Conservation (phyloP, 345 rosid genomes). For the Pelargonium nanum region DNA sequence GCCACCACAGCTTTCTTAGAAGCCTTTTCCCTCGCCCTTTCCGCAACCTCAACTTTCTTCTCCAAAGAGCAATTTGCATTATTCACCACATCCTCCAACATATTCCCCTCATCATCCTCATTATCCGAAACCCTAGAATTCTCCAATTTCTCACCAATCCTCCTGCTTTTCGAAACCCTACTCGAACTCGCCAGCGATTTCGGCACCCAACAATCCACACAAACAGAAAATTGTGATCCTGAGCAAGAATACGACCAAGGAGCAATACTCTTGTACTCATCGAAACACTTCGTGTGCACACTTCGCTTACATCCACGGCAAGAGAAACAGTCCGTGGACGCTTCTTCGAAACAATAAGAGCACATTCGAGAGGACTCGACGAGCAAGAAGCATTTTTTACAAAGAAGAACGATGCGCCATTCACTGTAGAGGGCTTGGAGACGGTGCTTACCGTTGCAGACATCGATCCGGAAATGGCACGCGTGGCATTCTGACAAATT, state of each 20-base stretch:
- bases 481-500: slow-evolving; percentile 47
- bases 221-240: slow-evolving; percentile 23
- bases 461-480: slow-evolving; percentile 37
- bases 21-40: slow-evolving; percentile 21
- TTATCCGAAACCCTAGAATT: slow-evolving; percentile 10
- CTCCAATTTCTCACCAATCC: slow-evolving; percentile 2
- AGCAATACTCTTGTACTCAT: slow-evolving; percentile 13
- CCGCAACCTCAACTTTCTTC: slow-evolving; percentile 17
- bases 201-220: slow-evolving; percentile 64
- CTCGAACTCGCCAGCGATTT: slow-evolving; percentile 17
- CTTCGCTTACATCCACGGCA: slow-evolving; percentile 27
- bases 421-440: slow-evolving; percentile 44
- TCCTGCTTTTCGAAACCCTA: slow-evolving; percentile 8
- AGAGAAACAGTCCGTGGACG: slow-evolving; percentile 13
- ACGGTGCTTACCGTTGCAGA: slow-evolving; percentile 22
- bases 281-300: slow-evolving; percentile 34
- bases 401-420: slow-evolving; percentile 44
- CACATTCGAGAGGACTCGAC: slow-evolving; percentile 33
- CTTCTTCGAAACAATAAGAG: slow-evolving; percentile 41
- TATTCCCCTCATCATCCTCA: slow-evolving; percentile 5
- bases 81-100: slow-evolving; percentile 17
- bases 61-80: slow-evolving; percentile 12
- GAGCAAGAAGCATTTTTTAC: slow-evolving; percentile 23
- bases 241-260: slow-evolving; percentile 33
- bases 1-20: slow-evolving; percentile 17